These are phyloP conservation scores for Hansenula sp. DNA, from an alignment of 1,139 yeast species.

Conservation along the genomic window DNA sequence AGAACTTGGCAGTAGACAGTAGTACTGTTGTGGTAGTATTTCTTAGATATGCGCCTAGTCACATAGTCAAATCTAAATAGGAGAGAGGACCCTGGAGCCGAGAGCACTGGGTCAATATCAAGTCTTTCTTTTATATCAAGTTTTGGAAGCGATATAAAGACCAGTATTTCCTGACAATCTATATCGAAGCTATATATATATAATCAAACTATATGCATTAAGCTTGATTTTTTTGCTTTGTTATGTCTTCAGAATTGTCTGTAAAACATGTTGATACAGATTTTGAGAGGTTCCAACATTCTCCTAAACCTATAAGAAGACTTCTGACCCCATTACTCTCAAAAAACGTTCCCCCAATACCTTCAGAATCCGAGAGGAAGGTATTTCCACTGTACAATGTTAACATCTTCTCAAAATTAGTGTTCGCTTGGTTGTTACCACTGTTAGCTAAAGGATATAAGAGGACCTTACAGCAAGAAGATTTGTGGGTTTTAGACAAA, in stretches of 20 bases:
- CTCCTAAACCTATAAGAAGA: conserved; percentile 26
- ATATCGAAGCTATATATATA: too few relatives aligned
- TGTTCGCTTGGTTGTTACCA: conserved; percentile 57
- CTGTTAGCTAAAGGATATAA: conserved; percentile 56
- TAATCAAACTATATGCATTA: too few relatives aligned
- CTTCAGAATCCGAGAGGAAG: conserved; percentile 46
- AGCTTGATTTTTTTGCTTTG: too few relatives aligned
- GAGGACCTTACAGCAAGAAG: conserved; percentile 61
- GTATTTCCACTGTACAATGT: conserved; percentile 36
- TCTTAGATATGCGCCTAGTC: too few relatives aligned
- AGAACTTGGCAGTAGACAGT: too few relatives aligned
- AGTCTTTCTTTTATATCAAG: too few relatives aligned
- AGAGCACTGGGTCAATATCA: too few relatives aligned
- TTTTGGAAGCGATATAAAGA: too few relatives aligned
- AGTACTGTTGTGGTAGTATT: too few relatives aligned
- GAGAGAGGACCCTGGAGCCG: too few relatives aligned
- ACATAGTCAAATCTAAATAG: too few relatives aligned
- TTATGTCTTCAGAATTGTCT: background rate
- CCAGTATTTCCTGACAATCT: too few relatives aligned
- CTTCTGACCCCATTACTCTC: conserved; percentile 32
- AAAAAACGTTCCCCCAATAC: conserved; percentile 45
- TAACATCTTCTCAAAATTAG: conserved; percentile 30
- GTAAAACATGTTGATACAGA: background rate
- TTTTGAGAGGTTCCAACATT: background rate
- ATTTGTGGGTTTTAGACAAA: conserved; percentile 49